These are phyloP conservation scores for Cystobasidium pallidum DNA, from an alignment of 1,284 basidiomycete genomes.

Conservation along the genomic window DNA sequence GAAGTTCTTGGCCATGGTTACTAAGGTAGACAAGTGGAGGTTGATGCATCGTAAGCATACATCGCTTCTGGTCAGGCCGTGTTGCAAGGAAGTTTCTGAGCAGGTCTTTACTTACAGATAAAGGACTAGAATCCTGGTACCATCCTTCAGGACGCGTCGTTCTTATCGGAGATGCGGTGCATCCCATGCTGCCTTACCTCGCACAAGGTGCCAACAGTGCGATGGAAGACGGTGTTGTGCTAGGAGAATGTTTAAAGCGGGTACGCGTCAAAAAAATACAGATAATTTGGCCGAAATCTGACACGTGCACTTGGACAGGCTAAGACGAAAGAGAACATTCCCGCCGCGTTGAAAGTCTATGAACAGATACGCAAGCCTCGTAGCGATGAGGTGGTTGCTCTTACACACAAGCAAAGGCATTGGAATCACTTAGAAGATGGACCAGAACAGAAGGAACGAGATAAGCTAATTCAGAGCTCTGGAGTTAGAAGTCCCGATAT, in stretches of 20 bases:
- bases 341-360: constrained; percentile 28
- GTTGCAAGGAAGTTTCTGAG: no score
- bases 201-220: constrained; percentile 43
- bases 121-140: constrained; percentile 31
- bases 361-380: constrained; percentile 38
- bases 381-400: constrained; percentile 31
- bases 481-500: constrained; percentile 24
- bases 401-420: constrained; percentile 37
- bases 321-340: constrained; percentile 14
- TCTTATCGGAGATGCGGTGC: constrained; percentile 35
- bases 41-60: constrained; percentile 39
- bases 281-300: background rate
- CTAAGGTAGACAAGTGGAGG: constrained; percentile 43
- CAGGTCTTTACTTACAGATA: constrained; percentile 11
- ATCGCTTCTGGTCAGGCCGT: background rate
- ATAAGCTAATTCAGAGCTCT: constrained; percentile 20
- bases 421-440: constrained; percentile 41
- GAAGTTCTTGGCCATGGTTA: constrained; percentile 34
- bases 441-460: constrained; percentile 38
- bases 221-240: constrained; percentile 41
- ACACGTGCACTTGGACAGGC: constrained; percentile 2
- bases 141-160: constrained; percentile 30
- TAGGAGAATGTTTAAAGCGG: constrained; percentile 36
- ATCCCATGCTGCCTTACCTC: constrained; percentile 43
- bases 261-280: background rate